Evolutionary conservation across 2,329 filamentous ascomycete genomes (phyloP).

Genomic region (Cladosporium austrohemisphaericum): DNA sequence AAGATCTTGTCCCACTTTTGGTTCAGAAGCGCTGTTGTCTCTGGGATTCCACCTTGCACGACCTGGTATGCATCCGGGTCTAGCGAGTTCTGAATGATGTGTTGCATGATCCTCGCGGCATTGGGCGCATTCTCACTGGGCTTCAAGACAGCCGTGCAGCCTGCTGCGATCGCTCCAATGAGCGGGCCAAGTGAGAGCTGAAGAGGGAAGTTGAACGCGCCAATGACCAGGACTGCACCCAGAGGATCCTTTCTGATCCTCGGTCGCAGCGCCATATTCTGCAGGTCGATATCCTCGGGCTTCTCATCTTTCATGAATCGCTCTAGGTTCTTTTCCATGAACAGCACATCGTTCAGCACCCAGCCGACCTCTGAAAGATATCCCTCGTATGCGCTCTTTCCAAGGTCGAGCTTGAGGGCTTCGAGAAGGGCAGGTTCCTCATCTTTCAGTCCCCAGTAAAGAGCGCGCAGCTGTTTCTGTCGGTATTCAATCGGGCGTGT

Average conservation of each 20-base stretch:
- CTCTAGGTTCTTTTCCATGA: slow-evolving; percentile 71
- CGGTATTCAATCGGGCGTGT: slow-evolving; percentile 81
- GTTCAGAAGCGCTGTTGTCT: slow-evolving; percentile 76
- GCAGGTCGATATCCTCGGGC: slow-evolving; percentile 64
- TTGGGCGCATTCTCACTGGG: slow-evolving; percentile 78
- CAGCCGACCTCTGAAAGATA: slow-evolving; percentile 72
- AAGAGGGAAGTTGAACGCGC: slow-evolving; percentile 89
- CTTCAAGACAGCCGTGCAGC: slow-evolving; percentile 86
- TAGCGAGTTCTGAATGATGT: slow-evolving; percentile 70
- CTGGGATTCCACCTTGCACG: slow-evolving; percentile 75
- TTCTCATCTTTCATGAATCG: slow-evolving; percentile 81
- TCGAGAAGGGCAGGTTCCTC: slow-evolving; percentile 68
- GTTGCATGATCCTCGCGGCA: slow-evolving; percentile 73
- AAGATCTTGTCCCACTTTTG: slow-evolving; percentile 98
- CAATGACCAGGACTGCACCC: slow-evolving; percentile 77
- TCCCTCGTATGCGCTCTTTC: slow-evolving; percentile 73
- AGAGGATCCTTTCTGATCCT: slow-evolving; percentile 83
- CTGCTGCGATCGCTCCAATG: slow-evolving; percentile 85
- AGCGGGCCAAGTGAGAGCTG: slow-evolving; percentile 74
- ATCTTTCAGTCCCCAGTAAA: slow-evolving; percentile 90
- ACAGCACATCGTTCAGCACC: slow-evolving; percentile 76
- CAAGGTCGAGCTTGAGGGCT: slow-evolving; percentile 72
- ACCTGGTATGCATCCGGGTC: slow-evolving; percentile 73
- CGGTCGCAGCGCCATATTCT: slow-evolving; percentile 66
- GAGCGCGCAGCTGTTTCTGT: slow-evolving; percentile 79